Evolutionary conservation across 192 early-diverging fungal genomes (phyloP).

Genomic region (Coemansia sp.): DNA sequence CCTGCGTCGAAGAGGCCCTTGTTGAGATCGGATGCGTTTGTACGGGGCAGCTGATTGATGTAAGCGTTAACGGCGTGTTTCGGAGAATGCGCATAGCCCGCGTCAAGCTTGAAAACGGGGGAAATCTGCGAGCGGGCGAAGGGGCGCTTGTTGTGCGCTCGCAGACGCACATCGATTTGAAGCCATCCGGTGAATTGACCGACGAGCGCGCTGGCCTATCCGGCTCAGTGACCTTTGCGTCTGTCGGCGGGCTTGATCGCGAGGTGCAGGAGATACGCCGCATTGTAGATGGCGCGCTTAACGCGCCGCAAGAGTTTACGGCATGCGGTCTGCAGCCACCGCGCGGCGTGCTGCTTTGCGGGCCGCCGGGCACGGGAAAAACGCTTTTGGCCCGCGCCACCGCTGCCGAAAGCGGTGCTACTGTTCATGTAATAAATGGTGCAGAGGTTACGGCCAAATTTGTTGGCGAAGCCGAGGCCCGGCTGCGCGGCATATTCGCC

Average conservation of each 20-base stretch:
- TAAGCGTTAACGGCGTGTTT: conserved; percentile 18
- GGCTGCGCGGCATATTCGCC: conserved; percentile 75
- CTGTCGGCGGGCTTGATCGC: conserved; percentile 76
- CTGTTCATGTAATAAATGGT: conserved; percentile 83
- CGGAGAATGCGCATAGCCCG: conserved; percentile 19
- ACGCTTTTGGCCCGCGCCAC: conserved; percentile 90
- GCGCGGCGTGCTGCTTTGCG: conserved; percentile 83
- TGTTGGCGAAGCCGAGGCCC: conserved; percentile 90
- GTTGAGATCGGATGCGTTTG: conserved; percentile 28
- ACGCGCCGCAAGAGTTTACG: conserved; percentile 67
- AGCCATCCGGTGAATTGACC: neutral
- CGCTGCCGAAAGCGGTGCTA: conserved; percentile 67
- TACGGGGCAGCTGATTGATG: conserved; percentile 27
- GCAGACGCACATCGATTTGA: conserved; percentile 2
- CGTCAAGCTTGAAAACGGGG: conserved; percentile 2
- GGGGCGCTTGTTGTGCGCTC: conserved; percentile 14
- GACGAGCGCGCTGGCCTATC: neutral
- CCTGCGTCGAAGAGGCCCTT: conserved; percentile 25
- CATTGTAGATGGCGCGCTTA: conserved; percentile 78
- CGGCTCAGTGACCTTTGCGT: neutral
- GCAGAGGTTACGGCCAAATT: conserved; percentile 87
- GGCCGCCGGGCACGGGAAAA: conserved; percentile 95
- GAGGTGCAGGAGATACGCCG: conserved; percentile 74
- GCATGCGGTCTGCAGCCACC: conserved; percentile 84
- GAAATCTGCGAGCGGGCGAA: neutral